Evolutionary conservation across 2,329 filamentous ascomycete species (phyloP).

Genomic region (Dendryphion nanum): DNA sequence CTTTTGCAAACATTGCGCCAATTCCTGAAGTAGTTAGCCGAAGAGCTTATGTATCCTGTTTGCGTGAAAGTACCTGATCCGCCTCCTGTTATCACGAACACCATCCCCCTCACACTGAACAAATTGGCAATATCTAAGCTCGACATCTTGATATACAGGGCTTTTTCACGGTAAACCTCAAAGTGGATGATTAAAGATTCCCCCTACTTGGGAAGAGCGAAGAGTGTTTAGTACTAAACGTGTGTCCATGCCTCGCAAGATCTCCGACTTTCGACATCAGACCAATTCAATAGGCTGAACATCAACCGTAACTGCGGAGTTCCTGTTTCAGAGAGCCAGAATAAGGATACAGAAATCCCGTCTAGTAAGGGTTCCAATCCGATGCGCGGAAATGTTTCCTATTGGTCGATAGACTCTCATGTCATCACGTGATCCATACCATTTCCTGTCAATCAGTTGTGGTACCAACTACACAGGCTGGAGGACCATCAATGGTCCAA

Average conservation of each 20-base stretch:
- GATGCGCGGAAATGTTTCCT: slow-evolving; percentile 5
- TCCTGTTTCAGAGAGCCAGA: too few species aligned
- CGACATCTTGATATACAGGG: slow-evolving; percentile 9
- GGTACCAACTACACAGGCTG: too few species aligned
- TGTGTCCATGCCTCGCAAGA: too few species aligned
- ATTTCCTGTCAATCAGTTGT: too few species aligned
- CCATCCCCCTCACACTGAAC: slow-evolving; percentile 16
- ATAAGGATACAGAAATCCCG: slow-evolving; percentile 2
- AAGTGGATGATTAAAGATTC: too few species aligned
- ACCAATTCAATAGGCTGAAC: too few species aligned
- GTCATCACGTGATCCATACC: slow-evolving; percentile 4
- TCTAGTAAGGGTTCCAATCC: not conserved
- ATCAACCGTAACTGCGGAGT: too few species aligned
- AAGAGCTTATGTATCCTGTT: not conserved
- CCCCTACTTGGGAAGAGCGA: too few species aligned
- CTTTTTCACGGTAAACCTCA: too few species aligned
- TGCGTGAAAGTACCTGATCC: slow-evolving; percentile 10
- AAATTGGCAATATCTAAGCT: slow-evolving; percentile 9
- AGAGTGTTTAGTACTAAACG: too few species aligned
- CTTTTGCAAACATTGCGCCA: slow-evolving; percentile 20
- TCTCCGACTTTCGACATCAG: too few species aligned
- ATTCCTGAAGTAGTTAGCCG: slow-evolving; percentile 12
- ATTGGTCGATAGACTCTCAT: slow-evolving; percentile 6
- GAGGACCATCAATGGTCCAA: too few species aligned
- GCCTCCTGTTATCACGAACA: slow-evolving; percentile 20